Evolutionary conservation across 2,329 filamentous ascomycete species (phyloP), one percentile per base, ranked within the genome.

Genomic region (Catunica adiposa): DNA sequence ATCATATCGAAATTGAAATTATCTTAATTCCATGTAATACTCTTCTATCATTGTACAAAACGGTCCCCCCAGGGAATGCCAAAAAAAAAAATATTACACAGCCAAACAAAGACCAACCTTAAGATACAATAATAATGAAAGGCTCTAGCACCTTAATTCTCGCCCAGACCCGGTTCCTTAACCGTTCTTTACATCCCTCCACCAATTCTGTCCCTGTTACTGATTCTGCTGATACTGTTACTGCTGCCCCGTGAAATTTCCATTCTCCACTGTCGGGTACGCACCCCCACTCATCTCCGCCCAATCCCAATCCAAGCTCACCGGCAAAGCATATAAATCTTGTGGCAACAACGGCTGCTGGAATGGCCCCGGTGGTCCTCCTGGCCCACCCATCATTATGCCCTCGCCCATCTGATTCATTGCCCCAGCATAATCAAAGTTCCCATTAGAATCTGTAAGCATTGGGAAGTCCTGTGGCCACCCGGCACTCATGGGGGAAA

Each of bases 271-370:
- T 25, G 75, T 75, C 9, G 79, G 78, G 61, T 82, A 82, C 1
- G 74, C 72, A 8, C 78, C 79, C n/a, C 79, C 78, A 31, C 77
- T 81, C 73, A 83, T 80, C 66, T 82, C 79, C 1, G 79, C 78
- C 77, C 79, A 83, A 64, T 78, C 88, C 89, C 89, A 96, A 65
- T 97, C 90, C 22, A 97, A 76, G 2, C 87, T 94, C 83, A 95
- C 94, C 1, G 90, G 89, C 79, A 97, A 83, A 66, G 90, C 85
- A 81, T 92, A 98, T 25, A 97, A 69, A 68, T 97, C 92, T 63
- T 90, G 88, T 3, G 92, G 90, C 22, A 97, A 80, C 63, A 95
- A 84, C 0, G 89, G 89, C 61, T 94, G 86, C 63, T 89, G 84
- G 64, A 89, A 89, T 6, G 64, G 64, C 11, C 20, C 34, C 31